Conservation (phyloP, 371 early-diverging fungal species). For the Basidiobolus meristosporus region DNA sequence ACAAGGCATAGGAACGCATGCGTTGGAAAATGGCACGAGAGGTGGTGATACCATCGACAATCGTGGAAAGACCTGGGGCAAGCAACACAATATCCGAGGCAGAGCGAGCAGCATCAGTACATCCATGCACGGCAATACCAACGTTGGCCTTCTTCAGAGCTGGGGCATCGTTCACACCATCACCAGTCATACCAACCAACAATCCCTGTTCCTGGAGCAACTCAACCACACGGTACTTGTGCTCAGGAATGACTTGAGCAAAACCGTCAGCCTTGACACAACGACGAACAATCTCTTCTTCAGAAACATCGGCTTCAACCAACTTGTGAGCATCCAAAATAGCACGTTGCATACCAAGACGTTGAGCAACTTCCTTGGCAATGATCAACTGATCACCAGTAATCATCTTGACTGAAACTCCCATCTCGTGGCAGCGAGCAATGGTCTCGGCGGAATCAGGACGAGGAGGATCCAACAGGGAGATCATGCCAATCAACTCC, state of each 20-base stretch:
- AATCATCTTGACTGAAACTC: conserved; percentile 76
- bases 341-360: conserved; percentile 61
- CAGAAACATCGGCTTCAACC: conserved; percentile 61
- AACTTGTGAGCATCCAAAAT: conserved; percentile 57
- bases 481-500: conserved; percentile 50
- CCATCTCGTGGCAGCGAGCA: conserved; percentile 36
- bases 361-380: conserved; percentile 73
- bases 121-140: conserved; percentile 62
- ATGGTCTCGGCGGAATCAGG: conserved; percentile 42
- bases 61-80: conserved; percentile 68
- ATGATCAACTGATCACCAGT: conserved; percentile 82
- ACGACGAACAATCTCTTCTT: conserved; percentile 66
- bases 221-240: conserved; percentile 85
- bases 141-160: conserved; percentile 73
- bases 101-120: conserved; percentile 79
- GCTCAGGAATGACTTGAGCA: conserved; percentile 91
- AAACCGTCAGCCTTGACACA: conserved; percentile 81
- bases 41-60: conserved; percentile 58
- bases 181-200: conserved; percentile 76
- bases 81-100: conserved; percentile 82
- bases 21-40: conserved; percentile 79
- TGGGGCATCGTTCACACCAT: conserved; percentile 86
- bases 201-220: conserved; percentile 45
- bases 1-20: conserved; percentile 75
- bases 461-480: conserved; percentile 79